phyloP scores from a whole-genome alignment of 495 filamentous ascomycete species.

The Hypoxylon subgilvum region DNA sequence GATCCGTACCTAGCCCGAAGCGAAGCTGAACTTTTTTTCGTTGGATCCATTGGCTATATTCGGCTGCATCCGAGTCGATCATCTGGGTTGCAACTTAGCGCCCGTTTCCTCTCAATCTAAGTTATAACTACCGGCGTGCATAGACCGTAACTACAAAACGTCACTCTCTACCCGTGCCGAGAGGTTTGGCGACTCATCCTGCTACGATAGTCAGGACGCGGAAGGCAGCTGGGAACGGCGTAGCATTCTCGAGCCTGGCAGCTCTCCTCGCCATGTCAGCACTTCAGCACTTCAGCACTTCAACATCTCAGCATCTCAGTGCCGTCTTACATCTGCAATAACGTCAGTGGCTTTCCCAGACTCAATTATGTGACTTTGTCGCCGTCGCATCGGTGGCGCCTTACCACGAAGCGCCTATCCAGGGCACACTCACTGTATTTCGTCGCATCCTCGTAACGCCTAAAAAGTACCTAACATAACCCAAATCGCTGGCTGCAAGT shows the following conservation, averaged over 20 bases:
- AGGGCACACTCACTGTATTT: constrained; percentile 20
- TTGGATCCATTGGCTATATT: constrained; percentile 36
- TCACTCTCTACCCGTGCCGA: constrained; percentile 29
- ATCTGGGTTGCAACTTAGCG: constrained; percentile 32
- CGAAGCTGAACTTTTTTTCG: constrained; percentile 25
- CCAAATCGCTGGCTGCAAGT: constrained; percentile 20
- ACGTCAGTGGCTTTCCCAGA: constrained; percentile 32
- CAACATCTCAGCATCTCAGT: not conserved
- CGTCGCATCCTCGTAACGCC: constrained; percentile 19
- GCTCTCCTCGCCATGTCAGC: constrained; percentile 14
- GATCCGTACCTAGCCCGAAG: constrained; percentile 31
- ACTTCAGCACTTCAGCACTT: constrained; percentile 14
- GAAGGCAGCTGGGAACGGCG: constrained; percentile 26
- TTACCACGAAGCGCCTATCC: constrained; percentile 16
- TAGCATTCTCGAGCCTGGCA: constrained; percentile 18
- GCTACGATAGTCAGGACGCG: constrained; percentile 12
- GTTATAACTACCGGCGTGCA: constrained; percentile 36
- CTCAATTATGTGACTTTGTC: constrained; percentile 11
- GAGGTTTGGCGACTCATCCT: constrained; percentile 13
- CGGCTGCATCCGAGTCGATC: constrained; percentile 38
- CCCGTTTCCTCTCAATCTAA: constrained; percentile 26
- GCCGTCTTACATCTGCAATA: constrained; percentile 3
- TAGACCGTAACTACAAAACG: constrained; percentile 27
- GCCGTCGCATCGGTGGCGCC: constrained; percentile 24
- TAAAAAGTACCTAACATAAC: constrained; percentile 13